phyloP scores from a whole-genome alignment of 306 rosid genomes.

The Alnus glutinosa region DNA sequence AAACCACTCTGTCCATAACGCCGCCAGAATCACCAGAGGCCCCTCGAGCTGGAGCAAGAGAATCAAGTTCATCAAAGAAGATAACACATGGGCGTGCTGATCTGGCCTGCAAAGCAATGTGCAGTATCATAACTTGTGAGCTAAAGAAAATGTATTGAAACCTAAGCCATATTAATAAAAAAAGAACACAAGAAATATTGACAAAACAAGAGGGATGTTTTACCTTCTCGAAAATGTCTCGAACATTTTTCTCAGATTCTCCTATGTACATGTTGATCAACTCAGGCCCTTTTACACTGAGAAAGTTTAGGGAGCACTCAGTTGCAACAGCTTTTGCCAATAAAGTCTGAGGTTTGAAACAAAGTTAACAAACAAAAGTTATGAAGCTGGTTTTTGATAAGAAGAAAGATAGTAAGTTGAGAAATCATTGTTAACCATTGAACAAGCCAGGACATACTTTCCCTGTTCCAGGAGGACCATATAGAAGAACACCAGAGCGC shows the following conservation, averaged over 20 bases:
- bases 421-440: constrained; percentile 9
- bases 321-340: constrained; percentile 99
- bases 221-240: constrained; percentile 94
- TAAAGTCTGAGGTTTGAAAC: constrained; percentile 58
- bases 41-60: constrained; percentile 98
- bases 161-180: no score
- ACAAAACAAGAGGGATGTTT: constrained; percentile 22
- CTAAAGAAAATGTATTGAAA: constrained; percentile 15
- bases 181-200: constrained; percentile 20
- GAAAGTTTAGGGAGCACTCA: constrained; percentile 91
- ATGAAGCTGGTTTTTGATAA: constrained; percentile 16
- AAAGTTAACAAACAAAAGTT: constrained; percentile 16
- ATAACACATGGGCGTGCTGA: constrained; percentile 97
- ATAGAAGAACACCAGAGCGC: constrained; percentile 90
- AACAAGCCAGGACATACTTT: constrained; percentile 55
- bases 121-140: constrained; percentile 9
- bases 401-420: constrained; percentile 2
- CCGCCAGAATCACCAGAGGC: constrained; percentile 98
- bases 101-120: constrained; percentile 65
- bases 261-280: constrained; percentile 98
- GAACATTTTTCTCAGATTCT: constrained; percentile 92
- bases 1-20: constrained; percentile 98
- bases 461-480: constrained; percentile 98
- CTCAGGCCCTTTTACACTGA: constrained; percentile 96
- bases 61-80: constrained; percentile 93